These are phyloP conservation scores for Phytophthora parvispora DNA, from an alignment of 352 stramenopile species.

Conservation along the genomic window DNA sequence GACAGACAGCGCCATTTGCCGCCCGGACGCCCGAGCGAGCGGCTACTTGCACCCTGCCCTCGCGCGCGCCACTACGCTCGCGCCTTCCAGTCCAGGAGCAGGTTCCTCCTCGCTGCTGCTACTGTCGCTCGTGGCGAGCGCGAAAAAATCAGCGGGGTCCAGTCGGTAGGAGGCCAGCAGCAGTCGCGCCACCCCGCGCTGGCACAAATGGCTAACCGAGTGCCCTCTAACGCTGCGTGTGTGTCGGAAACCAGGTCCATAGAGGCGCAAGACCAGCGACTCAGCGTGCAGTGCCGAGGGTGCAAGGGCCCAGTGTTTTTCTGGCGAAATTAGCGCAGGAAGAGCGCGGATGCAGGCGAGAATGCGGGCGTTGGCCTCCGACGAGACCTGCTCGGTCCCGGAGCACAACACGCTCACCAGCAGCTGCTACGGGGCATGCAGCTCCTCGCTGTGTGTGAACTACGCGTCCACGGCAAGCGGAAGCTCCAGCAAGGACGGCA, in stretches of 20 bases:
- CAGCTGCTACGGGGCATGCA: constrained; percentile 63
- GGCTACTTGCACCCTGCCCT: neutral
- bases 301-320: constrained; percentile 5
- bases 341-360: neutral
- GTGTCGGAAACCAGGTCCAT: constrained; percentile 5
- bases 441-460: constrained; percentile 67
- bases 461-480: constrained; percentile 52
- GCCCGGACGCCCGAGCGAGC: constrained; percentile 1
- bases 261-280: constrained; percentile 1
- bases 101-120: neutral
- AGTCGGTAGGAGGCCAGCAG: constrained; percentile 22
- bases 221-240: neutral
- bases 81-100: constrained; percentile 5
- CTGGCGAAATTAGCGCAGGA: constrained; percentile 3
- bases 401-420: constrained; percentile 67
- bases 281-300: neutral
- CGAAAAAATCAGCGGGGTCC: constrained; percentile 5
- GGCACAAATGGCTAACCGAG: neutral
- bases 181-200: neutral
- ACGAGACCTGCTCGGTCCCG: constrained; percentile 43
- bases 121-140: constrained; percentile 10
- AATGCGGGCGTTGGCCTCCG: constrained; percentile 13
- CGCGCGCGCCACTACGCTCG: constrained; percentile 7
- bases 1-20: constrained; percentile 21
- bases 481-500: constrained; percentile 41